Conservation (phyloP, 768 basidiomycete species). For the Mycena leptocephala region DNA sequence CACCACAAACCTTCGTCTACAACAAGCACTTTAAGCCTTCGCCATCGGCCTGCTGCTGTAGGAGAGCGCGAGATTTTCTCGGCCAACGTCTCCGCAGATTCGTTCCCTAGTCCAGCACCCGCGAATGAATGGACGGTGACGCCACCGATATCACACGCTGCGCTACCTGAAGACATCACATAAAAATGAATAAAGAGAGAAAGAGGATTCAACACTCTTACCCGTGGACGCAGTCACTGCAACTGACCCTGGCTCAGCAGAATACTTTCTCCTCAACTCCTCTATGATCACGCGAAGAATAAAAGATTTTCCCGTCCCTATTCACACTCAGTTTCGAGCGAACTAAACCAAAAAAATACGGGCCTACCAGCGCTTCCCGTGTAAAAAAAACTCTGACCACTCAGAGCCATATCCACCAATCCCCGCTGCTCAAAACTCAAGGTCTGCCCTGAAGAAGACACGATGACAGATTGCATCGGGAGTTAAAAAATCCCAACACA, state of each 20-base stretch:
- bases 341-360: conserved; percentile 32
- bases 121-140: conserved; percentile 95
- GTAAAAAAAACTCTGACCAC: conserved; percentile 88
- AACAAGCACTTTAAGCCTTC: conserved; percentile 85
- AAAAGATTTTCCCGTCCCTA: conserved; percentile 99
- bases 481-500: too few relatives aligned
- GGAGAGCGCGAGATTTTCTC: conserved; percentile 82
- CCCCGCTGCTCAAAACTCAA: conserved; percentile 90
- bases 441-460: conserved; percentile 40
- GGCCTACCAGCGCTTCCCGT: conserved; percentile 94
- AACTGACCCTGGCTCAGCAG: conserved; percentile 75
- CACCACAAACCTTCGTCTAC: conserved; percentile 86
- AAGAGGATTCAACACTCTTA: conserved; percentile 40
- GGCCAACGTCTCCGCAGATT: conserved; percentile 72
- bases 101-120: conserved; percentile 89
- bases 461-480: too few relatives aligned
- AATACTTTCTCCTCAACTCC: conserved; percentile 68
- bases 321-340: conserved; percentile 8
- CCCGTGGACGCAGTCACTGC: conserved; percentile 97
- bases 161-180: conserved; percentile 72
- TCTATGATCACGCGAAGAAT: conserved; percentile 92
- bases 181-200: too few relatives aligned
- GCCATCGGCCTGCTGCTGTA: conserved; percentile 86
- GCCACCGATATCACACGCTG: conserved; percentile 97
- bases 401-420: conserved; percentile 83